A percentile compares a stretch with the other conserved stretches of the same genome.
Conservation (phyloP, 495 filamentous ascomycete genomes). For the Aspergillus nidulans region DNA sequence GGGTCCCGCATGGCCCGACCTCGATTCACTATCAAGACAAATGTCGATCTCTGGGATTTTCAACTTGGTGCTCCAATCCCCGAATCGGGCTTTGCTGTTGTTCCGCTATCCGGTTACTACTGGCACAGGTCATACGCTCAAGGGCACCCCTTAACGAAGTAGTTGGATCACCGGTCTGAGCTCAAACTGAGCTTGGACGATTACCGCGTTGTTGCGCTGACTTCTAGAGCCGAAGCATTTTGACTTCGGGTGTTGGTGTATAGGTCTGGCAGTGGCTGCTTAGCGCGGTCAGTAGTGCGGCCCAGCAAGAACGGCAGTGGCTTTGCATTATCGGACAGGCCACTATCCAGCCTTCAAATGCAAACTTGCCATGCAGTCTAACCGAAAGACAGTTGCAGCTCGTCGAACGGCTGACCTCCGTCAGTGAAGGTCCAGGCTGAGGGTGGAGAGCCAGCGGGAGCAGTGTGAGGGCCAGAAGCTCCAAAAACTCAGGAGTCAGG, state of each 20-base stretch:
- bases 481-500: no score
- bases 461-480: no score
- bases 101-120: neutral
- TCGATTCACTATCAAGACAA: neutral
- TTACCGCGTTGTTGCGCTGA: no score
- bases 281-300: neutral
- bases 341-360: neutral
- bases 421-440: no score
- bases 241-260: neutral
- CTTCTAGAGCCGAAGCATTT: neutral
- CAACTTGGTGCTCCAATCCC: neutral
- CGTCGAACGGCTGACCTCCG: neutral
- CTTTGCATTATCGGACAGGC: neutral
- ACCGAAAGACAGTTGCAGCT: neutral
- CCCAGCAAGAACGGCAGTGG: neutral
- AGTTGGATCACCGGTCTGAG: no score
- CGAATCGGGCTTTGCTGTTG: neutral
- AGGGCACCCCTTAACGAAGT: no score
- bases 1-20: neutral
- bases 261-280: neutral
- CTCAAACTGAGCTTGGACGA: no score
- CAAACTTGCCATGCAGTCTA: neutral
- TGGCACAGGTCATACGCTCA: neutral
- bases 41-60: neutral
- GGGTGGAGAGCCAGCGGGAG: no score